Percentiles rank a stretch among this genome's conserved stretches.
Conservation (phyloP, 768 basidiomycete genomes). For the Symmetrospora coprosmae region DNA sequence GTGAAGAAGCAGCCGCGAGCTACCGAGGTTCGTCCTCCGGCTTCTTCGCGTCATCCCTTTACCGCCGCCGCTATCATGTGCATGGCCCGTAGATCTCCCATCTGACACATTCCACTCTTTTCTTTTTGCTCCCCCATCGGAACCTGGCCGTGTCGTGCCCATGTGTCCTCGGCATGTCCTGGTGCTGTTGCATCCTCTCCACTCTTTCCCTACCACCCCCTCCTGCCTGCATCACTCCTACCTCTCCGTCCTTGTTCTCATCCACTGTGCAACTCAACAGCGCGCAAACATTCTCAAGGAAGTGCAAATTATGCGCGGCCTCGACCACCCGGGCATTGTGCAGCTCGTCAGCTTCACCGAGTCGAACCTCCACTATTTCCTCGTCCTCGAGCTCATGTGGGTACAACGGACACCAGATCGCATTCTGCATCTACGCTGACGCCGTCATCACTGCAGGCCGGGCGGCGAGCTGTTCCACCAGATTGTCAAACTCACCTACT, state of each 20-base stretch:
- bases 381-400: constrained; percentile 71
- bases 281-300: constrained; percentile 98
- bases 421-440: neutral
- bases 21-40: constrained; percentile 33
- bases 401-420: neutral
- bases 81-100: too few species aligned
- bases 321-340: constrained; percentile 78
- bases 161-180: too few species aligned
- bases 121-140: too few species aligned
- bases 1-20: constrained; percentile 35
- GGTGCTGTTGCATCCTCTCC: too few species aligned
- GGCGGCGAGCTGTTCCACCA: constrained; percentile 98
- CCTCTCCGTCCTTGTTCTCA: constrained; percentile 6
- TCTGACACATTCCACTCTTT: too few species aligned
- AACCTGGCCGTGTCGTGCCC: too few species aligned
- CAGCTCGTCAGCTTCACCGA: constrained; percentile 85
- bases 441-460: constrained; percentile 58
- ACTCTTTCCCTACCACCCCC: too few species aligned
- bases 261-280: constrained; percentile 43
- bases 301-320: constrained; percentile 98
- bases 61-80: constrained; percentile 1
- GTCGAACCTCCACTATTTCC: constrained; percentile 80
- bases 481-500: constrained; percentile 97
- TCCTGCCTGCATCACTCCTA: too few species aligned
- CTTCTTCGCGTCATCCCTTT: neutral